Evolutionary conservation across 495 filamentous ascomycete genomes (phyloP), one percentile per base, ranked within the genome.

Genomic region (Elaphomyces granulatus): DNA sequence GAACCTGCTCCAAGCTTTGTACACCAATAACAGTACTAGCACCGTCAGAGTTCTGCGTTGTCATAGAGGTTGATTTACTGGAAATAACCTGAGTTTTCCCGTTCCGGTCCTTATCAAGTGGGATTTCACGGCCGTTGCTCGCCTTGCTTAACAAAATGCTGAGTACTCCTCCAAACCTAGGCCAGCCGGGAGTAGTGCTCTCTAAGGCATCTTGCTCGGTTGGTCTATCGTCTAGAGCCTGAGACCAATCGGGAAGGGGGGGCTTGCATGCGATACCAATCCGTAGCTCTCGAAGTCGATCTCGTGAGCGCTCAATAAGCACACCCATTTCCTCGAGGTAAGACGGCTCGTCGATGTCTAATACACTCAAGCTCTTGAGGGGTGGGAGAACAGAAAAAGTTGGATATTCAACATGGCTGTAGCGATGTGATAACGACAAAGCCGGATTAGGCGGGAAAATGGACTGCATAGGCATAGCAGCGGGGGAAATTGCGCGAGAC

Each of bases 291-390:
- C 70, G 67, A 15, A 96, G 61, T 14, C 64, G 61, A 44, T 68
- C 63, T 43, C 71, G 71, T 15, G 83, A 92, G 14, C 78, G 71
- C 37, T 78, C 78, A 42, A 96, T 78, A 2, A 94, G 70, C 35
- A 81, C 65, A 26, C 78, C 82, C 69, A 94, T 79, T 59, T 96
- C 88, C 49, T 94, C 84, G 28, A 94, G 57, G 60, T 96, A 94
- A 15, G 77, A 71, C 4, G 82, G 63, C 51, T 93, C 85, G 47
- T 96, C 88, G 34, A 96, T 85, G 45, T 94, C 82, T 32, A 96
- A 66, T 8, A 90, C 87, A 18, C 72, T 82, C 41, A 94, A 59
- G 47, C 78, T 87, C 55, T 76, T 81, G 36, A 96, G 62, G 2
- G 86, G 73, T 10, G 84, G 84, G 3, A 96, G 64, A 12, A 87